Conservation (phyloP, 2,329 filamentous ascomycete species). For the Xylariaceae sp. region DNA sequence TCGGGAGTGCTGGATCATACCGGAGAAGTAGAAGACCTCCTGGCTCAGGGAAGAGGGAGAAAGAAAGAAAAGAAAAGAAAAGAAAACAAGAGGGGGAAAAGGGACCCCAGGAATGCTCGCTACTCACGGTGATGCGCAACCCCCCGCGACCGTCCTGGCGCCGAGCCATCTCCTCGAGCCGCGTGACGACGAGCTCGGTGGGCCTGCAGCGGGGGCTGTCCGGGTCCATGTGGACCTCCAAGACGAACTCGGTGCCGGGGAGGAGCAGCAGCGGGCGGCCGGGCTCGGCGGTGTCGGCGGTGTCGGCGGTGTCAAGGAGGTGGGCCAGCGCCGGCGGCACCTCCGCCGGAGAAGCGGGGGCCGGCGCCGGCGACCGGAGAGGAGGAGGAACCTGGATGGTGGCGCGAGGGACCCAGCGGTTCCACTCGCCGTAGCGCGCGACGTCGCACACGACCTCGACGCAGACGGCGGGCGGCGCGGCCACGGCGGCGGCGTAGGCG, state of each 20-base stretch:
- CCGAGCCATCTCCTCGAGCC: slow-evolving; percentile 26
- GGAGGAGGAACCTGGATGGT: too few species aligned
- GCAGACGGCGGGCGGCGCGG: slow-evolving; percentile 24
- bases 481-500: slow-evolving; percentile 25
- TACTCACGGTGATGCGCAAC: slow-evolving; percentile 31
- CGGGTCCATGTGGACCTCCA: slow-evolving; percentile 27
- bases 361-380: slow-evolving; percentile 7
- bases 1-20: too few species aligned
- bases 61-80: too few species aligned
- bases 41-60: too few species aligned
- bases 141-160: slow-evolving; percentile 19
- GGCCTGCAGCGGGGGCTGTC: slow-evolving; percentile 10
- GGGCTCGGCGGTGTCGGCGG: too few species aligned
- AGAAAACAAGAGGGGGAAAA: too few species aligned
- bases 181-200: slow-evolving; percentile 20
- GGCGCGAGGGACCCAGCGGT: slow-evolving; percentile 24
- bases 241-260: slow-evolving; percentile 24
- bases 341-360: slow-evolving; percentile 3
- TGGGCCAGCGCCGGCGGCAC: slow-evolving; percentile 11
- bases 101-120: too few species aligned
- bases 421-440: slow-evolving; percentile 28
- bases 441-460: slow-evolving; percentile 24
- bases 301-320: slow-evolving; percentile 9
- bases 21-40: too few species aligned
- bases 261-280: slow-evolving; percentile 21